Conservation (phyloP, 139 green algal genomes). For the Picochlorum sp. region DNA sequence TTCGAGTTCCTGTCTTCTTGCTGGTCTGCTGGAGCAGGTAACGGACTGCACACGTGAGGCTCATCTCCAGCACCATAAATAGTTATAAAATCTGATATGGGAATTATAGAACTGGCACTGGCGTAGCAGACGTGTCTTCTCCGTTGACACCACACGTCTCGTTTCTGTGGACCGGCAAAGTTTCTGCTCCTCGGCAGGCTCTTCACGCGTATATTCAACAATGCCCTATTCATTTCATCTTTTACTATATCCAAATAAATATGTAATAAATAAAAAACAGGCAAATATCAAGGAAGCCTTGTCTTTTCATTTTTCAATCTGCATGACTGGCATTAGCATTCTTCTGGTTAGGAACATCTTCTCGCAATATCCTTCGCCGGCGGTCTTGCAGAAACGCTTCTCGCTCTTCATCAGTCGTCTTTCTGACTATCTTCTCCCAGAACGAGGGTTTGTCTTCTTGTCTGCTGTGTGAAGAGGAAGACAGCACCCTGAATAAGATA, state of each 20-base stretch:
- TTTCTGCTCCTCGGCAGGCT: too few species aligned
- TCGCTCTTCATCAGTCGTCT: not conserved
- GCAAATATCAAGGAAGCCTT: too few species aligned
- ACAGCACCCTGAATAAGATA: conserved; percentile 14
- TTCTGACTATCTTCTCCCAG: not conserved
- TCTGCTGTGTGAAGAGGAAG: not conserved
- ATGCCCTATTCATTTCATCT: not conserved
- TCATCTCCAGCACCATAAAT: not conserved
- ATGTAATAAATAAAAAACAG: too few species aligned
- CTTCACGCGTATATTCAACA: too few species aligned
- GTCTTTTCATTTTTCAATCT: too few species aligned
- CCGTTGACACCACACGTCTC: too few species aligned
- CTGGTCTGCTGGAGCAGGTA: not conserved
- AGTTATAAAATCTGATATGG: not conserved
- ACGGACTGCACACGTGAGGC: not conserved
- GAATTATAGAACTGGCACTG: not conserved
- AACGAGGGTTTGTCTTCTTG: not conserved
- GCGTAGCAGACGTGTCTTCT: too few species aligned
- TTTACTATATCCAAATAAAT: too few species aligned
- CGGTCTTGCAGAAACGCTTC: not conserved
- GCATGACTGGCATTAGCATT: too few species aligned
- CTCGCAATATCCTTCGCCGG: not conserved
- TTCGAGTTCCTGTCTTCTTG: not conserved
- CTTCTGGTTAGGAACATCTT: not conserved
- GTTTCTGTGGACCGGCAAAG: too few species aligned